A percentile compares a stretch with the other conserved stretches of the same genome.
phyloP scores from a whole-genome alignment of 148 eudicot genomes.

The Rheum nobile region DNA sequence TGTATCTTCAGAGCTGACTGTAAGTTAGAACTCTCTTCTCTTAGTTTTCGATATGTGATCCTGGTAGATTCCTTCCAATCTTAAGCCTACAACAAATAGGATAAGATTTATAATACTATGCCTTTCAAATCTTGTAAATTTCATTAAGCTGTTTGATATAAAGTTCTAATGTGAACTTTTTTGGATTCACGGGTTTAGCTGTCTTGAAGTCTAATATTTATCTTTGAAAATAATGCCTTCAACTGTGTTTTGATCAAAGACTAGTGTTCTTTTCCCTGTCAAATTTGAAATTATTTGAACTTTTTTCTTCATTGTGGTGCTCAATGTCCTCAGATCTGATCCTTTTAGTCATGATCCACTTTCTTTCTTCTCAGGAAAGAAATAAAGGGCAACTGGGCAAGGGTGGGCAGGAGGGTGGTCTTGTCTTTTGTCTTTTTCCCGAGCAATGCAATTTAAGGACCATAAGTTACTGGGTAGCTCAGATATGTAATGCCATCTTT shows the following conservation, averaged over 20 bases:
- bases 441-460: neutral
- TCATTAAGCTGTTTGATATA: neutral
- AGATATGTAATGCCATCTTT: neutral
- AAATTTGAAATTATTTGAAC: neutral
- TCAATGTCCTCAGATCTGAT: neutral
- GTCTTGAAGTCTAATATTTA: neutral
- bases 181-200: neutral
- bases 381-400: neutral
- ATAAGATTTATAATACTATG: neutral
- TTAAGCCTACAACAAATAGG: neutral
- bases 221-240: neutral
- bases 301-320: neutral
- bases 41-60: slow-evolving; percentile 3
- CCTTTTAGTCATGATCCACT: neutral
- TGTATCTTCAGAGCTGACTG: slow-evolving; percentile 72
- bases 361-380: neutral
- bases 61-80: neutral
- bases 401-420: neutral
- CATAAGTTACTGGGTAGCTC: neutral
- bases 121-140: neutral
- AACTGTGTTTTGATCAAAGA: neutral
- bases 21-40: slow-evolving; percentile 25
- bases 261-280: neutral
- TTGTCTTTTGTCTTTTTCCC: neutral
- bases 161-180: neutral